A percentile compares a stretch with the other conserved stretches of the same genome.
These are phyloP conservation scores for Cynara cardunculus DNA, from an alignment of 129 eudicot species.

Conservation along the genomic window DNA sequence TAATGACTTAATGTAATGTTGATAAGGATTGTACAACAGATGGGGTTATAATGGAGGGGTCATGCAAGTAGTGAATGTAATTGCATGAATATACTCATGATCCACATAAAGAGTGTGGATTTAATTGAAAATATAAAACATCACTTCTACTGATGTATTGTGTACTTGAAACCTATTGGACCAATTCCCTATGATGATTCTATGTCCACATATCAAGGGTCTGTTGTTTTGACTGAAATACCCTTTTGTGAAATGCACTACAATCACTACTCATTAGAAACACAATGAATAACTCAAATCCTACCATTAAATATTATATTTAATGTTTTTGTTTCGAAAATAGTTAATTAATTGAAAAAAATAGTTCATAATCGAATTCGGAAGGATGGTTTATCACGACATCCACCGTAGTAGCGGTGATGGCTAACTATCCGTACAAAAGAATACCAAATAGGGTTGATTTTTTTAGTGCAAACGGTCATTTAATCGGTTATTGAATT, in stretches of 20 bases:
- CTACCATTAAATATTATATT: neutral
- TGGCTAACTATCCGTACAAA: no score
- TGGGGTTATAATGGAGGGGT: conserved; percentile 6
- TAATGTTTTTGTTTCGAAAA: no score
- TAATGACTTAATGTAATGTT: conserved; percentile 5
- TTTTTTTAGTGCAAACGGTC: no score
- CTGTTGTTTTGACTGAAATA: conserved; percentile 4
- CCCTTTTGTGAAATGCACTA: neutral
- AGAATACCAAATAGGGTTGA: no score
- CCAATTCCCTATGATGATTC: conserved; percentile 33
- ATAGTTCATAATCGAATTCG: neutral
- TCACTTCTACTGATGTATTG: neutral
- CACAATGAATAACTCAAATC: neutral
- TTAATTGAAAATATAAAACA: neutral
- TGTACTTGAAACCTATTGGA: conserved; percentile 28
- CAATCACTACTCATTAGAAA: neutral
- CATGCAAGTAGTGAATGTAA: conserved; percentile 36
- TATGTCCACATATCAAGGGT: neutral
- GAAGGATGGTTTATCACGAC: neutral
- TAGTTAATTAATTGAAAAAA: no score
- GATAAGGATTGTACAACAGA: conserved; percentile 19
- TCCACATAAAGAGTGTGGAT: conserved; percentile 26
- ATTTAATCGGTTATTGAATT: neutral
- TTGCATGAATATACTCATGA: conserved; percentile 38
- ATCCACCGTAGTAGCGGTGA: neutral